phyloP scores from a whole-genome alignment of 148 eudicot species.

The Nepenthes mirabilis region DNA sequence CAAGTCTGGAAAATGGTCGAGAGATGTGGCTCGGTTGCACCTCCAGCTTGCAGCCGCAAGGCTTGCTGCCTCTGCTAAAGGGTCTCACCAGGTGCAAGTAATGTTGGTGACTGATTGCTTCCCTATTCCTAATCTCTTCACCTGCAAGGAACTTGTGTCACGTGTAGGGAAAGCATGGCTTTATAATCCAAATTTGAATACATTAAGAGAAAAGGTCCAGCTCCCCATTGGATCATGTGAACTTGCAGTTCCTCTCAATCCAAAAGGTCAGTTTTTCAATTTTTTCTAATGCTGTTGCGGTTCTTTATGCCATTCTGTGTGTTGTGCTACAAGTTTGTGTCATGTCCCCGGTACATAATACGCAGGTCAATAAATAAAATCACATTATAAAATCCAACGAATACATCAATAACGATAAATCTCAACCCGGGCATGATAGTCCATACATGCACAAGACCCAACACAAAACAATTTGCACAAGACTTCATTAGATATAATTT shows the following conservation, averaged over 20 bases:
- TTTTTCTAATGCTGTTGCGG: background rate
- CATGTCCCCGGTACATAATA: no score
- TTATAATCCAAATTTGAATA: constrained; percentile 58
- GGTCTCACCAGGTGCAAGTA: constrained; percentile 54
- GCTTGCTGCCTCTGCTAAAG: constrained; percentile 64
- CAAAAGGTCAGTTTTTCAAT: constrained; percentile 43
- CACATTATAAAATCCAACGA: no score
- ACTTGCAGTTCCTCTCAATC: constrained; percentile 71
- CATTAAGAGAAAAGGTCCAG: constrained; percentile 62
- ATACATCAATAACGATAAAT: no score
- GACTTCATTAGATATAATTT: no score
- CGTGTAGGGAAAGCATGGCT: constrained; percentile 69
- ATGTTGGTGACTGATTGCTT: constrained; percentile 71
- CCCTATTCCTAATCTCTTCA: constrained; percentile 76
- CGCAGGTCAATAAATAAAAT: no score
- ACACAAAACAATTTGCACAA: no score
- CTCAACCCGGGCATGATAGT: no score
- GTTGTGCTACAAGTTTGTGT: no score
- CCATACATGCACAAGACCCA: no score
- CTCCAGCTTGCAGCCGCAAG: constrained; percentile 78
- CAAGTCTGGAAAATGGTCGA: constrained; percentile 54
- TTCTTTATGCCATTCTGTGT: background rate
- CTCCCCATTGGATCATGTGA: constrained; percentile 97
- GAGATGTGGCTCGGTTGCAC: constrained; percentile 82
- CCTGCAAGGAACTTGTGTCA: constrained; percentile 66